Evolutionary conservation across 2,329 filamentous ascomycete species (phyloP), one percentile per base, ranked within the genome.

Genomic region (Colletotrichum liaoningense): DNA sequence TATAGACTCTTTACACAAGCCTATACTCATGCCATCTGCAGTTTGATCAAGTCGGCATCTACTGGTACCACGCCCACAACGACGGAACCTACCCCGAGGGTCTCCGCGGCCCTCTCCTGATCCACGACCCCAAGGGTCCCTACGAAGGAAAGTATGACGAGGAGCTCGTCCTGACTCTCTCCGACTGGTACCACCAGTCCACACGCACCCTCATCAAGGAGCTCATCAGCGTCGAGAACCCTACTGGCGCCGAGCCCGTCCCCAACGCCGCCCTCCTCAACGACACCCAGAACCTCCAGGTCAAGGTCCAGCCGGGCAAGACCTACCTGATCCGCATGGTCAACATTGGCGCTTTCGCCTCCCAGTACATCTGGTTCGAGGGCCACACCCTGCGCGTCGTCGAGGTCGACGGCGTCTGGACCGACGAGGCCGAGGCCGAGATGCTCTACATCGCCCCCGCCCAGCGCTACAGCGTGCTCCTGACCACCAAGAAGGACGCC

Each of bases 181-280:
- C 87, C 1, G 89, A 91, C 76, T 91, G 90, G 89, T 91, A 91
- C 77, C 89, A 91, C 72, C 82, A 87, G 26, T 82, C 90, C 76
- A 89, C 90, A 83, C 82, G 84, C 0, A 78, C 79, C 2, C 81
- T 91, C 3, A 81, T 88, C 58, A 78, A 82, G 3, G 70, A 82
- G 35, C 90, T 90, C 74, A 79, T 88, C 57, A 86, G 82, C 63
- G 75, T 83, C 54, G 79, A 83, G 69, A 88, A 88, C 63, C 85
- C 84, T 6, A 84, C 83, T n/a, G 89, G 89, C 11, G 83, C 84
- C 3, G 87, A 91, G 75, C 89, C 90, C 9, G 81, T 90, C 1
- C 89, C 90, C 0, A 78, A 90, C 67, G 82, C 87, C 3, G 85
- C 86, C 5, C 80, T 90, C 24, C 83, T 90, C 78, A 89, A 90